Evolutionary conservation across 257 asterid species (phyloP), one percentile per base, ranked within the genome.

Genomic region (Nicotiana tabacum): DNA sequence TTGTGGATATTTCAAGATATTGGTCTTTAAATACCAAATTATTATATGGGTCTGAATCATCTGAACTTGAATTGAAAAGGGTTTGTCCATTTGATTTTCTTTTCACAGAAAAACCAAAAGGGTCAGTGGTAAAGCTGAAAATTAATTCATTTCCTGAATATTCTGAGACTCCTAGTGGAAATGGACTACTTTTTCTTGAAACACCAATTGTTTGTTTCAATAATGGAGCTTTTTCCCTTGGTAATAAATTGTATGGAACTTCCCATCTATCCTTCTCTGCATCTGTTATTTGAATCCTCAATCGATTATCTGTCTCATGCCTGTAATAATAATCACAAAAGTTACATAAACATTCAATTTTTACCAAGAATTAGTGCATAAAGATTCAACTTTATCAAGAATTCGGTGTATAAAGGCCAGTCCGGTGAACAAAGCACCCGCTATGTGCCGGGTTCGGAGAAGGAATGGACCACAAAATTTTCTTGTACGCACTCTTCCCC

Each of bases 201-300:
- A 53, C 69, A 64, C 78, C 48, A 21, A 83, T 77, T 43, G 90
- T 55, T 78, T 90, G 87, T 32, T 88, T 84, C 24, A 84, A 39
- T 16, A 87, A 24, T 27, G 96, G 93, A 9, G 97, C 92, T 21
- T 65, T 77, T 27, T 91, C 94, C 82, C 99, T 87, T 0, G 97
- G 98, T 29, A 96, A 58, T 7, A 96, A 90, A 70, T 91, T 86
- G 89, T 96, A 96, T 9, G 98, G 98, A 16, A 96, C 95, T 83
- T 96, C 99, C 99, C 99, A 96, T 84, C 99, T 90, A 66, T 90
- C 91, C 66, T 92, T 91, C 1, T 87, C 84, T 13, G 97, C 99
- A 72, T 94, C 98, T 4, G 98, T 93, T 11, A 96, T 94, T 81
- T 89, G 98, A 89, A 96, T 92, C 85, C 99, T 91, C 85, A 96